Base-by-base conservation (phyloP, 2,329 filamentous ascomycete species). In the Ceratocystis alfenasii region DNA sequence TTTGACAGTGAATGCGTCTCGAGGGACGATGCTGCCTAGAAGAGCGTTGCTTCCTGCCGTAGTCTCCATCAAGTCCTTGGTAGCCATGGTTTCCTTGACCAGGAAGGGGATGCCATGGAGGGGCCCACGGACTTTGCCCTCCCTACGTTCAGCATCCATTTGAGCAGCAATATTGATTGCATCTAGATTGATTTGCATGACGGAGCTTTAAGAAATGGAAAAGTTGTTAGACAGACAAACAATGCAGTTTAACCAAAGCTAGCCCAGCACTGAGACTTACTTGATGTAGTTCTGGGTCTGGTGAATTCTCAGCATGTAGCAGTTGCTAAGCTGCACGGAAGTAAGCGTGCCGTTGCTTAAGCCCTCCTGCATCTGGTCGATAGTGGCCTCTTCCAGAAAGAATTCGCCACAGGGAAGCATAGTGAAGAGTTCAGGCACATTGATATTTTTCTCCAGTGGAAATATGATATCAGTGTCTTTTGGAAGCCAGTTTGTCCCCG, bases 381-480 rank as follows among this genome's bases (percentile, higher is more conserved):
- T 87, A 5, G 82, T 86, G n/a, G 85, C 85, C 72, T 90, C 87
- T 73, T 88, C 85, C 17, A 90, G 76, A 61, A 77, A 75, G 69
- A 88, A 79, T 8, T 79, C 80, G 66, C 81, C 74, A 72, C 87
- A 90, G 15, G 72, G 72, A 0, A 77, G 78, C 85, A 89, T 87
- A 1, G 84, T 81, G 70, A 89, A 89, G 22, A 79, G 70, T 10
- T 72, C 68, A 1, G 71, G 65, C 3, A 76, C 73, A 45, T 73
- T 74, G 20, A 72, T 74, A 72, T 77, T 73, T 48, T 75, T 68
- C 65, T 74, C 69, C 2, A 74, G 70, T 0, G 77, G 76, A 10
- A 77, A 71, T 41, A 76, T 67, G 5, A 64, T 6, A 2, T 68
- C 55, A 3, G 50, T 55, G 1, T 64, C 28, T n/a, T 48, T 46